phyloP scores from a whole-genome alignment of 768 basidiomycete species.

The Rhizopogon roseolus region DNA sequence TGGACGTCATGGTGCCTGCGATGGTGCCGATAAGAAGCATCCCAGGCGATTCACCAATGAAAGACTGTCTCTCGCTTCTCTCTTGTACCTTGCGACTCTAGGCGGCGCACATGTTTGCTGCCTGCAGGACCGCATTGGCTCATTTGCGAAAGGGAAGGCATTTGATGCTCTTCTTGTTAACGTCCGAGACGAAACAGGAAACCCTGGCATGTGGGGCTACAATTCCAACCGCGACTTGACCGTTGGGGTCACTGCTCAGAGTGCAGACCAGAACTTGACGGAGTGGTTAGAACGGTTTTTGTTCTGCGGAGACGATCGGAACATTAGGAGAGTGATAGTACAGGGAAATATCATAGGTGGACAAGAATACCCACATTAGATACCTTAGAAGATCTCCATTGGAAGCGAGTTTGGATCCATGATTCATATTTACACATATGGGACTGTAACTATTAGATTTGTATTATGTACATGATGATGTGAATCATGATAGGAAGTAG shows the following conservation, averaged over 20 bases:
- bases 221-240: slow-evolving; percentile 21
- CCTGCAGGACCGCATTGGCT: slow-evolving; percentile 65
- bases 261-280: slow-evolving; percentile 35
- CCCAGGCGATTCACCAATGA: slow-evolving; percentile 39
- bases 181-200: slow-evolving; percentile 46
- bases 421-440: too few species aligned
- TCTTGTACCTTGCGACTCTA: slow-evolving; percentile 87
- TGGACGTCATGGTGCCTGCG: background rate
- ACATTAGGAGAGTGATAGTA: slow-evolving; percentile 79
- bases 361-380: slow-evolving; percentile 26
- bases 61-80: slow-evolving; percentile 68
- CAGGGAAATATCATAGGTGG: slow-evolving; percentile 80
- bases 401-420: background rate
- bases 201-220: slow-evolving; percentile 51
- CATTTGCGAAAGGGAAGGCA: slow-evolving; percentile 74
- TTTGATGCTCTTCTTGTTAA: slow-evolving; percentile 86
- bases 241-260: slow-evolving; percentile 25
- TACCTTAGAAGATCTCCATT: background rate
- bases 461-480: too few species aligned
- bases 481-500: too few species aligned
- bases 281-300: slow-evolving; percentile 76
- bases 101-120: slow-evolving; percentile 87
- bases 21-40: background rate
- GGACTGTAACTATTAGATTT: too few species aligned
- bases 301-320: slow-evolving; percentile 84